Evolutionary conservation across 176 grass and related monocot genomes (phyloP), one percentile per base, ranked within the genome.

Genomic region (Pharus latifolius): DNA sequence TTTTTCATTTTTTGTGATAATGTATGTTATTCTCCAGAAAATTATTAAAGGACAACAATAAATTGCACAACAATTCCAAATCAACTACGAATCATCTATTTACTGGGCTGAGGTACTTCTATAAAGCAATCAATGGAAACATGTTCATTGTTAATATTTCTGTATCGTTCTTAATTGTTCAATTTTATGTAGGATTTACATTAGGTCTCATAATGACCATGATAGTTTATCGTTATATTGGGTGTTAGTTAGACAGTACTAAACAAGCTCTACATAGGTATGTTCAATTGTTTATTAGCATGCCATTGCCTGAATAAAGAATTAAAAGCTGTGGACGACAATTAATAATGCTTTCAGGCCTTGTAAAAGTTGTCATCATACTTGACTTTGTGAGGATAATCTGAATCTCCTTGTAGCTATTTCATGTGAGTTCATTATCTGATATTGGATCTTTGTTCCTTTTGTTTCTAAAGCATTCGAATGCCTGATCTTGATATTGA

Each of bases 31-130:
- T 76, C 20, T 63, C 82, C 82, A 82, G 87, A 31, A 90, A 78
- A 67, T 80, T 71, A 65, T 56, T 82, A 6, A 85, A 90, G 61
- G 82, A 85, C 60, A 90, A 90, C 74, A 90, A 90, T 58, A 69
- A 85, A 37, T 76, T 90, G n/a, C 25, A 13, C 69, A 72, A 76
- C 74, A 90, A 51, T 90, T 90, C 45, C 57, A 69, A 59, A 60
- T 85, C 63, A 90, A 85, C n/a, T 90, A 90, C 45, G 65, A 85
- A 70, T 82, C 82, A 4, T 82, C 74, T 70, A 69, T 85, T 75
- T 90, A 85, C 44, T 71, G 82, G 66, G 74, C 82, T 25, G 75
- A 85, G 87, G 87, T 90, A 75, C 72, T 44, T 6, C 27, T 33
- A 12, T 24, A 14, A 56, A 18, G 18, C 20, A 64, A 48, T 27